Evolutionary conservation across 257 asterid species (phyloP), one percentile per base, ranked within the genome.

Genomic region (Pogostemon cablin): DNA sequence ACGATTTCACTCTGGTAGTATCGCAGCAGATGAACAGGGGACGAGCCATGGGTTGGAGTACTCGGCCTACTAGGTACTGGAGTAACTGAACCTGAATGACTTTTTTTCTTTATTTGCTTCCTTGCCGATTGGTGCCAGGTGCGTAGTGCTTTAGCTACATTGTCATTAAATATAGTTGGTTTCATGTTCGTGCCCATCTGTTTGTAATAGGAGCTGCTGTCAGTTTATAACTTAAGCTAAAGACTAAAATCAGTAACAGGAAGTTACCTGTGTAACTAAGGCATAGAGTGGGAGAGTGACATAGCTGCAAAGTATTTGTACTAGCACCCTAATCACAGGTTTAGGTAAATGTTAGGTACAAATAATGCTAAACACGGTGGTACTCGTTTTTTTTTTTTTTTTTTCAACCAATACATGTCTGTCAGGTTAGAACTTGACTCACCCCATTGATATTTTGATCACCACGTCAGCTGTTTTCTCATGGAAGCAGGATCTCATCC

Each of bases 101-200:
- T 67, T 40, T 77, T 81, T 61, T 72, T 74, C 80, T 82, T 86
- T 42, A 83, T 54, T 11, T 82, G 84, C 76, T 79, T 88, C 73
- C 65, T 73, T 9, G 92, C 87, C 1, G 77, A 78, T 3, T 75
- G 86, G 76, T 88, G 87, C 92, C 95, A 84, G 57, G 72, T 76
- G 53, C 77, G 82, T 5, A 88, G 58, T 5, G 88, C 90, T 52
- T 68, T 76, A 0, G 82, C 87, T 39, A 86, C 82, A 72, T 65
- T 76, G n/a, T 86, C 91, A 43, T 75, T 82, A 62, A 88, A 88
- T 53, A 88, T 75, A 3, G 88, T 84, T 15, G 90, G 86, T 72
- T 81, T 86, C 90, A 88, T 79, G 71, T 77, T 84, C 38, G 90
- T 82, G 9, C 88, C 95, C 92, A 88, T 88, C 92, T 88, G 70